Evolutionary conservation across 2,329 filamentous ascomycete genomes (phyloP).

Genomic region (Penicillium hordei): DNA sequence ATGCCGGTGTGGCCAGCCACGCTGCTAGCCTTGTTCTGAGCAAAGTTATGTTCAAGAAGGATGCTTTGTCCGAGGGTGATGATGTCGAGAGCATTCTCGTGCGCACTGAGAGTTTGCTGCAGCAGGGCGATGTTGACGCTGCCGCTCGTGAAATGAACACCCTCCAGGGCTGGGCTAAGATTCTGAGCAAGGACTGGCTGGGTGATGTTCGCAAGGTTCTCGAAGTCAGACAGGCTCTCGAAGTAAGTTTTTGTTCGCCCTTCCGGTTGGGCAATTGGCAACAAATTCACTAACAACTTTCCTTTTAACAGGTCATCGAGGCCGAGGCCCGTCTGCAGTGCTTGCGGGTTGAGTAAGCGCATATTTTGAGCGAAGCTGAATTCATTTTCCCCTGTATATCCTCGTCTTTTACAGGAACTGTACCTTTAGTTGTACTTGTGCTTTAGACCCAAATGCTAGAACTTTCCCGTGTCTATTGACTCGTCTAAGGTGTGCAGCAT

Average conservation of each 20-base stretch:
- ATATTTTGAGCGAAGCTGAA: conserved; percentile 29
- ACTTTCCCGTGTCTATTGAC: conserved; percentile 22
- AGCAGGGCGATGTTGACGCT: conserved; percentile 88
- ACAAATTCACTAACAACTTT: conserved; percentile 17
- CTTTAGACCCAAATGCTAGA: conserved; percentile 42
- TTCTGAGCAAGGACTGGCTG: conserved; percentile 90
- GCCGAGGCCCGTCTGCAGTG: conserved; percentile 88
- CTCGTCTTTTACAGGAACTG: conserved; percentile 36
- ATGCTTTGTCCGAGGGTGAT: conserved; percentile 74
- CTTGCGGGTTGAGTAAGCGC: conserved; percentile 70
- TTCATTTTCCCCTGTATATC: conserved; percentile 33
- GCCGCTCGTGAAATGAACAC: conserved; percentile 95
- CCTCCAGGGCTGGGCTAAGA: conserved; percentile 91
- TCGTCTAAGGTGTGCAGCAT: not conserved
- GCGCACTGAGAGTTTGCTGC: conserved; percentile 82
- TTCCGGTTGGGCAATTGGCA: not conserved
- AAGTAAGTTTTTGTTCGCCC: conserved; percentile 61
- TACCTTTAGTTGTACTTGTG: conserved; percentile 42
- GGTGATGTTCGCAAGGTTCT: conserved; percentile 85
- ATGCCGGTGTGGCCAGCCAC: conserved; percentile 92
- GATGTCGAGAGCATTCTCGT: conserved; percentile 94
- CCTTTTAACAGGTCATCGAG: conserved; percentile 68
- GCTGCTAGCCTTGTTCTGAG: conserved; percentile 86
- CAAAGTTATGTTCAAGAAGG: conserved; percentile 96
- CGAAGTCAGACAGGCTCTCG: conserved; percentile 93